These are phyloP conservation scores for Cicer pinnatifidum DNA, from an alignment of 306 rosid species.

Conservation along the genomic window DNA sequence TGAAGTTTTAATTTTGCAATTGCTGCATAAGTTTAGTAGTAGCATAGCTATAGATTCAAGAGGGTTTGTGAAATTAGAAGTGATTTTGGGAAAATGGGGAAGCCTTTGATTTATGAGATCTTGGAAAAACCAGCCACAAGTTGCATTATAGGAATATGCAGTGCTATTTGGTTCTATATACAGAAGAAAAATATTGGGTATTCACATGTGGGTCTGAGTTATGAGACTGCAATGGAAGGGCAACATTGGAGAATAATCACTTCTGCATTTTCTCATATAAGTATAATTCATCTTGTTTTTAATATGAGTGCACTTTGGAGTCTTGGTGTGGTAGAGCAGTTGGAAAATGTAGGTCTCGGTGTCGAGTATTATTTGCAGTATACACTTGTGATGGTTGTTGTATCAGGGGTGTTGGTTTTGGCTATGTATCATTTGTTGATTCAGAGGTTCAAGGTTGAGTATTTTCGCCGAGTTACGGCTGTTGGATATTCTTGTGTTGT, in stretches of 20 bases:
- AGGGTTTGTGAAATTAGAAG: slow-evolving; percentile 5
- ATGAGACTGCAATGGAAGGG: slow-evolving; percentile 86
- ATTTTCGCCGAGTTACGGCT: slow-evolving; percentile 85
- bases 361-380: slow-evolving; percentile 88
- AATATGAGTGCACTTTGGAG: slow-evolving; percentile 99
- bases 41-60: neutral
- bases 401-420: slow-evolving; percentile 77
- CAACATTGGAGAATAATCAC: slow-evolving; percentile 96
- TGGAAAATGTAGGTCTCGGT: slow-evolving; percentile 79
- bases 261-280: slow-evolving; percentile 86
- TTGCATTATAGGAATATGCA: slow-evolving; percentile 78
- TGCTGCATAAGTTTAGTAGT: slow-evolving; percentile 29
- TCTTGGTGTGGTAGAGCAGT: slow-evolving; percentile 82
- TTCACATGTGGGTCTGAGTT: slow-evolving; percentile 93
- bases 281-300: slow-evolving; percentile 90
- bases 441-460: slow-evolving; percentile 84
- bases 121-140: slow-evolving; percentile 92
- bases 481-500: slow-evolving; percentile 99
- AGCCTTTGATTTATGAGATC: slow-evolving; percentile 89
- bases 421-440: slow-evolving; percentile 82
- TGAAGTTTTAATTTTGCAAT: slow-evolving; percentile 34
- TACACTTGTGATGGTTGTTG: slow-evolving; percentile 78
- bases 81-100: slow-evolving; percentile 67
- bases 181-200: slow-evolving; percentile 93
- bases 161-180: slow-evolving; percentile 87